Conservation (phyloP, 495 filamentous ascomycete species). For the Terfezia boudieri region DNA sequence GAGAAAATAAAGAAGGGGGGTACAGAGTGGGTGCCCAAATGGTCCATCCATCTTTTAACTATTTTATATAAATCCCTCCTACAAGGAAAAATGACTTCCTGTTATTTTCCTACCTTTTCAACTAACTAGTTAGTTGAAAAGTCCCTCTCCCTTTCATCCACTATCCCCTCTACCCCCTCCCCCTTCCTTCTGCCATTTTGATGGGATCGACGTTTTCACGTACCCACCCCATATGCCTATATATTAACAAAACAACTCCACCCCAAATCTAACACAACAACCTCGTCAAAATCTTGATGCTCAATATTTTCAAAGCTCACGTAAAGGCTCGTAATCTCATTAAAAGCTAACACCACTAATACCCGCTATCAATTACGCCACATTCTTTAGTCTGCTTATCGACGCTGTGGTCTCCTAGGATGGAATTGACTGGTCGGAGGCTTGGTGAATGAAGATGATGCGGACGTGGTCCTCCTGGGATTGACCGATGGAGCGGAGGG, state of each 20-base stretch:
- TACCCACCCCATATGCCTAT: background rate
- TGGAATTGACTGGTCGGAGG: conserved; percentile 76
- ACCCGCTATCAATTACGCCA: conserved; percentile 95
- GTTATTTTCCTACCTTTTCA: too few species aligned
- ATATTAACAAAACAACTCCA: background rate
- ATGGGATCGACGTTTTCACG: background rate
- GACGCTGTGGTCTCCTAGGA: conserved; percentile 85
- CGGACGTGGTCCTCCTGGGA: conserved; percentile 75
- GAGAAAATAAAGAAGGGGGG: too few species aligned
- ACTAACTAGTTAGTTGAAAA: too few species aligned
- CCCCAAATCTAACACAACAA: conserved; percentile 52
- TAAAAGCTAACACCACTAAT: conserved; percentile 60
- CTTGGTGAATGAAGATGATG: conserved; percentile 86
- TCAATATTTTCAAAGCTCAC: conserved; percentile 59
- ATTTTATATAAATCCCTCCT: too few species aligned
- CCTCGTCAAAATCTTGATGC: conserved; percentile 67
- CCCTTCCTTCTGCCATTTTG: too few species aligned
- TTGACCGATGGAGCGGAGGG: conserved; percentile 61
- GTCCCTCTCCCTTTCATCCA: too few species aligned
- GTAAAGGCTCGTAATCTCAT: conserved; percentile 66
- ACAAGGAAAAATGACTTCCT: too few species aligned
- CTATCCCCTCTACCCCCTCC: too few species aligned
- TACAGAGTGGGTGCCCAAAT: too few species aligned
- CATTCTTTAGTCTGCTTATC: conserved; percentile 94
- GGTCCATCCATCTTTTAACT: too few species aligned